Conservation (phyloP, 305 asterid genomes). For the Euphrasia arctica region DNA sequence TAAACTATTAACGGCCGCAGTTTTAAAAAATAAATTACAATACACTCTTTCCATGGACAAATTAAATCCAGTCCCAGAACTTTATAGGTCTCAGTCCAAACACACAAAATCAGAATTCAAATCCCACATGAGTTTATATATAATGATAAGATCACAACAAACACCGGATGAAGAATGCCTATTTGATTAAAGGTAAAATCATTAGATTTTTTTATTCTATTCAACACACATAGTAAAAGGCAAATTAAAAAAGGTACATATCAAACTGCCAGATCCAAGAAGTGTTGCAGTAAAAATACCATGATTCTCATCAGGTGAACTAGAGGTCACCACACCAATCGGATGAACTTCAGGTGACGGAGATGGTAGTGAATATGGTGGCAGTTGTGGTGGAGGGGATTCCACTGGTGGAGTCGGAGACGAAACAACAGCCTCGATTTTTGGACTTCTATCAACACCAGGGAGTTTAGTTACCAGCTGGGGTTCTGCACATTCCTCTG, state of each 20-base stretch:
- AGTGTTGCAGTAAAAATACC: slow-evolving; percentile 42
- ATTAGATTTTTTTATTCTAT: slow-evolving; percentile 28
- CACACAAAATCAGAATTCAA: slow-evolving; percentile 22
- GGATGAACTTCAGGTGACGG: slow-evolving; percentile 30
- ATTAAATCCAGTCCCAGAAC: no score
- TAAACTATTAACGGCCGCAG: slow-evolving; percentile 27
- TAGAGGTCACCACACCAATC: slow-evolving; percentile 33
- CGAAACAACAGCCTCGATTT: slow-evolving; percentile 33
- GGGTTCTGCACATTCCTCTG: slow-evolving; percentile 34
- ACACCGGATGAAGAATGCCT: slow-evolving; percentile 47
- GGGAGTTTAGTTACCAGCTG: slow-evolving; percentile 31
- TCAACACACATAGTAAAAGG: slow-evolving; percentile 19
- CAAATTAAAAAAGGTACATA: slow-evolving; percentile 30
- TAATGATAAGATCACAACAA: slow-evolving; percentile 37
- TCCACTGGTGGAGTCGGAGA: slow-evolving; percentile 36
- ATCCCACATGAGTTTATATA: slow-evolving; percentile 28
- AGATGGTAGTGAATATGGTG: slow-evolving; percentile 8
- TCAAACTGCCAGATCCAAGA: slow-evolving; percentile 31
- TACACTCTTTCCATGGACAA: slow-evolving; percentile 3
- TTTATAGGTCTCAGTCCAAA: no score
- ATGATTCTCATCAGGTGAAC: slow-evolving; percentile 42
- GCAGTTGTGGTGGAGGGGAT: slow-evolving; percentile 12
- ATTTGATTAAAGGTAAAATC: slow-evolving; percentile 37
- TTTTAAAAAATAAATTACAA: neutral
- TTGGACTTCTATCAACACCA: slow-evolving; percentile 39